Evolutionary conservation across 768 basidiomycete genomes (phyloP).

Genomic region (Piloderma croceum): DNA sequence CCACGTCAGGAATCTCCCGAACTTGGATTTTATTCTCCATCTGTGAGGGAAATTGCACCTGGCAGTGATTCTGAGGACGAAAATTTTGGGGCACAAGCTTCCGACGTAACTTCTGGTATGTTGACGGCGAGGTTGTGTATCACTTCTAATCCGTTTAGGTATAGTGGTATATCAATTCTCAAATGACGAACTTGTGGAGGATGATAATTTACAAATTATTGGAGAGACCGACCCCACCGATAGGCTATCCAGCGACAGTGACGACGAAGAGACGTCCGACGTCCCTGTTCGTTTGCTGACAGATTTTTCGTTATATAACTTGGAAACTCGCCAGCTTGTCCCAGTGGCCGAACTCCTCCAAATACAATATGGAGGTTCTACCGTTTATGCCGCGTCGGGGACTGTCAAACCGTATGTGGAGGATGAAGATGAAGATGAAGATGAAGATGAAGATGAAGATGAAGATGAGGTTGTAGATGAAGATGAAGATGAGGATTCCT

Average conservation of each 20-base stretch:
- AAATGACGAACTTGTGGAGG: constrained; percentile 35
- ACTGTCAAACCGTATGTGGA: constrained; percentile 31
- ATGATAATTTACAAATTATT: constrained; percentile 34
- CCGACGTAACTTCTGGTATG: no score
- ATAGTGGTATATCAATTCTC: no score
- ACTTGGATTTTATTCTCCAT: no score
- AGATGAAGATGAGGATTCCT: constrained; percentile 5
- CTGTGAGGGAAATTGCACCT: no score
- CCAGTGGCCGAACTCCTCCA: constrained; percentile 32
- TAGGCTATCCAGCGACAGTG: not conserved
- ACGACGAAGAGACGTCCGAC: constrained; percentile 29
- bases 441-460: constrained; percentile 16
- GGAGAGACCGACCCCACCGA: constrained; percentile 34
- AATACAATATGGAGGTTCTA: constrained; percentile 25
- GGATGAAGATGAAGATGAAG: constrained; percentile 24
- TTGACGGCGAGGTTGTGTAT: no score
- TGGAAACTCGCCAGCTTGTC: constrained; percentile 32
- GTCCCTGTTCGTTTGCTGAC: constrained; percentile 54
- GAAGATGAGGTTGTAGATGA: constrained; percentile 15
- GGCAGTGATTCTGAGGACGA: no score
- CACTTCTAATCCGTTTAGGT: no score
- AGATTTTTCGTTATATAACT: constrained; percentile 50
- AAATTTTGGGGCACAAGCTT: no score
- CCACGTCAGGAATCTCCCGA: no score
- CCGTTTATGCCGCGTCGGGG: constrained; percentile 31